phyloP scores from a whole-genome alignment of 306 rosid species.

The Prunus armeniaca region DNA sequence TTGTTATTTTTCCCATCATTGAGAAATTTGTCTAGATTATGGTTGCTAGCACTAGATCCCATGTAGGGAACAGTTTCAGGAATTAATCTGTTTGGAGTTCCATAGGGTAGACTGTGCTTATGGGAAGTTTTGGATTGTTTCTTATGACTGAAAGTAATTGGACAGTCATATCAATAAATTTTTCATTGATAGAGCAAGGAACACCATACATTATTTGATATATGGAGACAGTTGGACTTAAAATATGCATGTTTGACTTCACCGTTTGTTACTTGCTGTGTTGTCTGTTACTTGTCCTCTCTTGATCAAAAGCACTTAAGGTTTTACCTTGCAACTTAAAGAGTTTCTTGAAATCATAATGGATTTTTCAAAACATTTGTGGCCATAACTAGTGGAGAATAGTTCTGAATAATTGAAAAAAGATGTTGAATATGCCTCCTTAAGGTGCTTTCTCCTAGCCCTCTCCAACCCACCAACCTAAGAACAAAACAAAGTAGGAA shows the following conservation, averaged over 20 bases:
- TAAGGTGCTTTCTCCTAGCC: no score
- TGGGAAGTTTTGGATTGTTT: slow-evolving; percentile 4
- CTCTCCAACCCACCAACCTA: background rate
- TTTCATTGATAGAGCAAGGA: background rate
- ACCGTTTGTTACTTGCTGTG: background rate
- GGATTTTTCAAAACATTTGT: background rate
- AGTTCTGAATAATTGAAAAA: background rate
- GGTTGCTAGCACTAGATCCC: background rate
- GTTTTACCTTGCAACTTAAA: background rate
- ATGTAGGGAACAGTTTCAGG: background rate
- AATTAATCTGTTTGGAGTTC: background rate
- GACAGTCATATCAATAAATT: background rate
- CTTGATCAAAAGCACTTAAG: background rate
- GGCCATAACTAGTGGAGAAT: background rate
- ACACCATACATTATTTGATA: background rate
- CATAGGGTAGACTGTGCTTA: background rate
- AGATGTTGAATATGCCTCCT: background rate
- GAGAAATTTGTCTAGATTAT: background rate
- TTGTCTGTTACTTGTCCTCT: background rate
- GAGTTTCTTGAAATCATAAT: background rate
- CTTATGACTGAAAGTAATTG: background rate
- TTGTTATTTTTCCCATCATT: background rate
- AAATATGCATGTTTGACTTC: background rate
- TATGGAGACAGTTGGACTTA: background rate
- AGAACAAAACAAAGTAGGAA: background rate